These are phyloP conservation scores for Trichomonas tenax DNA, from an alignment of 208 protist species.

Conservation along the genomic window DNA sequence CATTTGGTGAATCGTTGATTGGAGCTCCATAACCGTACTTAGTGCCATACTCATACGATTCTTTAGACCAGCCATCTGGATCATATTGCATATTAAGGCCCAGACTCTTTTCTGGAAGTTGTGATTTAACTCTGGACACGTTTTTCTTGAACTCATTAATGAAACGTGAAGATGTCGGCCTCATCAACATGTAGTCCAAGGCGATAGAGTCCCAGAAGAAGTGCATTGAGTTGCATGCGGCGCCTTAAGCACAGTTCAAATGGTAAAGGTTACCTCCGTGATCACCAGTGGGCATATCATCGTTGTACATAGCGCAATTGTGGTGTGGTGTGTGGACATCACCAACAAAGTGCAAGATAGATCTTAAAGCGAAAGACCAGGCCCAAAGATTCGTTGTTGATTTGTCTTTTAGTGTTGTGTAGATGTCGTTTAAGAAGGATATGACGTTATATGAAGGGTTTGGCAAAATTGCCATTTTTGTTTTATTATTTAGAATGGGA, in stretches of 20 bases:
- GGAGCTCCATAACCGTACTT: not conserved
- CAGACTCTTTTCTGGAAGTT: not conserved
- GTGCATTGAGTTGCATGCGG: not conserved
- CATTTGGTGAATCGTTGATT: not conserved
- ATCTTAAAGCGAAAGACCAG: not conserved
- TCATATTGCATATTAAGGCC: not conserved
- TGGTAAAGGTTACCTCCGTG: not conserved
- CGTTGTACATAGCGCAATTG: not conserved
- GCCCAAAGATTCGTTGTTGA: not conserved
- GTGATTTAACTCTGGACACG: not conserved
- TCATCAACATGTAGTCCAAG: not conserved
- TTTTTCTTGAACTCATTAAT: not conserved
- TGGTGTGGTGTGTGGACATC: not conserved
- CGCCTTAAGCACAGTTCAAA: not conserved
- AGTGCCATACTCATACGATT: not conserved
- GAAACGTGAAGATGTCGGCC: not conserved
- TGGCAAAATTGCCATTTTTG: not conserved
- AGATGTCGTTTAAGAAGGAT: not conserved
- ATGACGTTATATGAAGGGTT: not conserved
- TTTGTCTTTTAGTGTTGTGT: not conserved
- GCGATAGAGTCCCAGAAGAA: not conserved
- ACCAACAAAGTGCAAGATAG: not conserved
- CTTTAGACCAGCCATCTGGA: not conserved
- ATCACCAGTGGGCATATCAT: not conserved
- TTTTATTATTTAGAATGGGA: not conserved